Base-by-base conservation (phyloP, 129 eudicot genomes). In the Flaveria robusta region DNA sequence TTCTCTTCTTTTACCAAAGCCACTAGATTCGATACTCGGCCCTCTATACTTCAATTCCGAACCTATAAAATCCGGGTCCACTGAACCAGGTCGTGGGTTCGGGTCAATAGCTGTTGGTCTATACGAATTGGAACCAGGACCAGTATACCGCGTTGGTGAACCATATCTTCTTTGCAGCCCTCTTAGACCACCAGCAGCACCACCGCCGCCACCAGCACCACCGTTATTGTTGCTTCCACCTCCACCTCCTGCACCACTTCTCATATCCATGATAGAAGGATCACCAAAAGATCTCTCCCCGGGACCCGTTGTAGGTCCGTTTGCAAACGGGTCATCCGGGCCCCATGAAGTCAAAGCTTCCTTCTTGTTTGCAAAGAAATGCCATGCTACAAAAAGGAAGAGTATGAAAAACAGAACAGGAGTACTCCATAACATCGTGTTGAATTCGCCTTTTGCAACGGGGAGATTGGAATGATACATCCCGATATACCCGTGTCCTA, bases 261-360 rank as follows among this genome's bases (percentile, higher is more conserved):
- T 86, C 42, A 84, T 75, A 66, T 91, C 99, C 89, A 80, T 83
- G 22, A 83, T 74, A 34, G 92, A 74, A 43, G 92, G 77, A 43
- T 94, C 97, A 1, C 85, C 67, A 20, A 82, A 91, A 74, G 91
- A 76, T 70, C 96, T 75, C 46, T 94, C 97, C 42, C 73, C 81
- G 0, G 89, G 39, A 45, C 77, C 83, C 5, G 97, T 72, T n/a
- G 96, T 89, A 46, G 90, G 88, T 76, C 87, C 97, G 37, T 71
- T 83, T 14, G 88, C 66, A 47, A 91, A 87, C 3, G 96, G 99
- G 55, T 95, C 99, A 74, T 95, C 99, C 0, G 99, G 97, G 50
- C 96, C 97, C 99, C 99, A 95, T 0, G 96, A 87, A 59, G 92
- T 89, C 71, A 89, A 91, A 10, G 89, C 92, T 67, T 89, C 99